Evolutionary conservation across 371 early-diverging fungal genomes (phyloP).

Genomic region (Lichtheimia ornata): DNA sequence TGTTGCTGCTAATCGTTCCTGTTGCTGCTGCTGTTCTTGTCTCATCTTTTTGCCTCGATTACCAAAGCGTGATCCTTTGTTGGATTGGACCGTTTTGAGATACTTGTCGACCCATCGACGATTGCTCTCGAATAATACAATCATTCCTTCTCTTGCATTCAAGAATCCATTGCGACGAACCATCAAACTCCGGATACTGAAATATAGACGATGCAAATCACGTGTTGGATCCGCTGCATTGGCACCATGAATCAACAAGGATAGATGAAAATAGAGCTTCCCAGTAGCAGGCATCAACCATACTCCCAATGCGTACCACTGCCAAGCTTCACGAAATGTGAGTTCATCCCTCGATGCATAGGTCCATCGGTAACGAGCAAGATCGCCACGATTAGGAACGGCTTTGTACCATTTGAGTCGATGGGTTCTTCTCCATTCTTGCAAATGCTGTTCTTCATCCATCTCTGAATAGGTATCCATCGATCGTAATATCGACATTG

Average conservation of each 20-base stretch:
- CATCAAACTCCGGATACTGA: slow-evolving; percentile 45
- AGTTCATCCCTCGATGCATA: slow-evolving; percentile 20
- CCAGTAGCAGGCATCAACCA: slow-evolving; percentile 65
- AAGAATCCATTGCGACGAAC: slow-evolving; percentile 48
- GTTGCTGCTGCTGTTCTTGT: slow-evolving; percentile 10
- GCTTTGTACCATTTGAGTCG: slow-evolving; percentile 57
- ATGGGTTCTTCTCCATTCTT: slow-evolving; percentile 37
- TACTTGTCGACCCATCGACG: slow-evolving; percentile 39
- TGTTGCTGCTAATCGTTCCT: background rate
- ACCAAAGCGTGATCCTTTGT: slow-evolving; percentile 2
- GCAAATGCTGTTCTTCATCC: slow-evolving; percentile 14
- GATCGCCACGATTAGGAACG: slow-evolving; percentile 56
- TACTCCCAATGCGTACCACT: slow-evolving; percentile 54
- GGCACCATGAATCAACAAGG: slow-evolving; percentile 23
- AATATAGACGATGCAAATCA: slow-evolving; percentile 44
- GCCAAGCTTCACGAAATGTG: slow-evolving; percentile 50
- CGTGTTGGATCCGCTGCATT: slow-evolving; percentile 5
- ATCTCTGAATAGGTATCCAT: slow-evolving; percentile 19
- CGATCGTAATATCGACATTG: slow-evolving; percentile 36
- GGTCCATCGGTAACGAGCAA: slow-evolving; percentile 65
- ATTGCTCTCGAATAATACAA: slow-evolving; percentile 45
- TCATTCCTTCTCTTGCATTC: slow-evolving; percentile 48
- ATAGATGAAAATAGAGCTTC: slow-evolving; percentile 44
- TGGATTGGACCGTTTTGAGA: slow-evolving; percentile 9
- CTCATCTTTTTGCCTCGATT: slow-evolving; percentile 4